Evolutionary conservation across 2,329 filamentous ascomycete species (phyloP), one percentile per base, ranked within the genome.

Genomic region (Calycina marina): DNA sequence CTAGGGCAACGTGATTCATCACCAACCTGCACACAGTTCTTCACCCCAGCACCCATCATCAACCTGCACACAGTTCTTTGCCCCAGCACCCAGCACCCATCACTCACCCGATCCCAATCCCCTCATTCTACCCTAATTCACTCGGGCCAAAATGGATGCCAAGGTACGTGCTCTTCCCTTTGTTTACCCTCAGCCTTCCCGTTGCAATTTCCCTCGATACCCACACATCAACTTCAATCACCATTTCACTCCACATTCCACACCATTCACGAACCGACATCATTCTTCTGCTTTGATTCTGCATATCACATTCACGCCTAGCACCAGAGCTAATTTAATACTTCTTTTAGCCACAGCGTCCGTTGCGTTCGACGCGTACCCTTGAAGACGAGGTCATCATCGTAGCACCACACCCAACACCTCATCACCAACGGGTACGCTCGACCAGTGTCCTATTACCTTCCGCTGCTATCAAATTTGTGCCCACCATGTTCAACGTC

Each of bases 361-460:
- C 68, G 30, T 44, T 62, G 45, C 68, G 73, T 50, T 56, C 61
- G 29, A 56, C 74, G 53, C 69, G 70, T 54, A 61, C 67, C 48
- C 65, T 66, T 51, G 62, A 61, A 32, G 78, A 84, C 59, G 83
- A 92, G 58, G 90, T 90, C 56, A 58, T 64, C 37, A 56, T 62
- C 30, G 59, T 64, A 33, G 56, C 54, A 26, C 50, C 53, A 32
- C 41, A 62, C 38, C 68, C 69, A 44, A 73, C 73, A 52, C 60
- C 68, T 32, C 60, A 85, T 40, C 82, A 92, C 47, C 76, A 84
- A 47, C 77, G 79, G 41, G 77, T 84, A 59, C 93, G 93, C 58
- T 92, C 85, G 6, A 75, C 73, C 55, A n/a, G 20, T 22, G 20
- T n/a, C 20, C n/a, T 22, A 22, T n/a, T n/a, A n/a, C n/a, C n/a